Conservation (phyloP, 2,329 filamentous ascomycete genomes). For the Fusarium mexicanum region DNA sequence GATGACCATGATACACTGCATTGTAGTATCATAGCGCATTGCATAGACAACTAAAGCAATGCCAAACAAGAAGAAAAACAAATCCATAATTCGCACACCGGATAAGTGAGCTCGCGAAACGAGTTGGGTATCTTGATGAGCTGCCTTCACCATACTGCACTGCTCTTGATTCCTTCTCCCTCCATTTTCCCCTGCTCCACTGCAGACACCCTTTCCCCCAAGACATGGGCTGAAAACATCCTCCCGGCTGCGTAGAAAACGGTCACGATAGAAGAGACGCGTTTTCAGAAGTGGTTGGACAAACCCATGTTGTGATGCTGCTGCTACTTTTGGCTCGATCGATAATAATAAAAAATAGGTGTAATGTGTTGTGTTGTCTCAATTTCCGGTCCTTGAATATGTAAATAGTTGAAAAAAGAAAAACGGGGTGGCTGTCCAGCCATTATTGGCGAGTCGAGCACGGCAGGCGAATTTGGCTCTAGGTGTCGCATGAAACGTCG, state of each 20-base stretch:
- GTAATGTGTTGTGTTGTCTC: conserved; percentile 26
- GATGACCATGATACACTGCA: conserved; percentile 24
- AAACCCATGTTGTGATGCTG: conserved; percentile 34
- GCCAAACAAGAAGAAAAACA: conserved; percentile 39
- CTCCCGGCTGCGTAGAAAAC: conserved; percentile 21
- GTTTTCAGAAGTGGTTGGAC: conserved; percentile 23
- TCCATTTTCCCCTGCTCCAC: conserved; percentile 12
- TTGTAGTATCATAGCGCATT: conserved; percentile 21
- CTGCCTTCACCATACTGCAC: conserved; percentile 42
- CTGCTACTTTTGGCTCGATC: conserved; percentile 42
- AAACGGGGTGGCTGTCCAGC: conserved; percentile 30
- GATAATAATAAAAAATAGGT: conserved; percentile 28
- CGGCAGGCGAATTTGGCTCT: background rate
- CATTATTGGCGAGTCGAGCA: conserved; percentile 8
- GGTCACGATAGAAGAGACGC: conserved; percentile 23
- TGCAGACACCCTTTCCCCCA: conserved; percentile 12
- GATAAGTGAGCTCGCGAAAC: conserved; percentile 50
- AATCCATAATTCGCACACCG: conserved; percentile 45
- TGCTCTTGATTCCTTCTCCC: conserved; percentile 35
- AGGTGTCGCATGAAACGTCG: conserved; percentile 10
- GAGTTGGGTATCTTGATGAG: conserved; percentile 55
- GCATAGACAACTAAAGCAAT: conserved; percentile 29
- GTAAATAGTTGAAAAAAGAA: conserved; percentile 34
- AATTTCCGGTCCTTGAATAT: conserved; percentile 40
- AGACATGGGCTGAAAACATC: conserved; percentile 24